A percentile compares a stretch with the other conserved stretches of the same genome.
phyloP scores from a whole-genome alignment of 2,329 filamentous ascomycete species.

The Paracamarosporium sp. region DNA sequence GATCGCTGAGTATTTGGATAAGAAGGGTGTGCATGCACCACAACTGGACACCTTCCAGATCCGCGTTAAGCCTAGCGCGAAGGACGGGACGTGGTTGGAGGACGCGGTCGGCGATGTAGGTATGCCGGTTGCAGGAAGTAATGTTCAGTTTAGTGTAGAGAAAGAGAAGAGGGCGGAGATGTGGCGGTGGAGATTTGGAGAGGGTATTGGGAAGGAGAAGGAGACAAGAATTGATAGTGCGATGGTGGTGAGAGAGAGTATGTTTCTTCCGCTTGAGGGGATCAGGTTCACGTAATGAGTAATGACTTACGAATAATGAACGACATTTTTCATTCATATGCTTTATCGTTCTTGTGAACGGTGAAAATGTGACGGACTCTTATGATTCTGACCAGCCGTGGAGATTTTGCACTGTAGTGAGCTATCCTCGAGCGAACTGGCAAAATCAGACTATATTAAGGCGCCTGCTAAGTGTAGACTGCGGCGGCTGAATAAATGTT shows the following conservation, averaged over 20 bases:
- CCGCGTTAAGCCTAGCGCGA: slow-evolving; percentile 16
- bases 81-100: slow-evolving; percentile 19
- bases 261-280: slow-evolving; percentile 7
- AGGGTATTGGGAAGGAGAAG: slow-evolving; percentile 6
- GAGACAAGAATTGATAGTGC: slow-evolving; percentile 14
- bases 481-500: too few relatives aligned
- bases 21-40: slow-evolving; percentile 19
- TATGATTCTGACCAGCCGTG: too few relatives aligned
- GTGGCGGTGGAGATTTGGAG: slow-evolving; percentile 25
- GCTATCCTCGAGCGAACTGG: too few relatives aligned
- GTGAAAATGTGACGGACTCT: too few relatives aligned
- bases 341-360: too few relatives aligned
- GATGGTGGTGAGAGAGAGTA: slow-evolving; percentile 10
- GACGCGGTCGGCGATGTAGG: slow-evolving; percentile 22
- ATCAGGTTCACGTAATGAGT: neutral
- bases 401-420: too few relatives aligned
- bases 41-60: slow-evolving; percentile 21
- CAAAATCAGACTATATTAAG: too few relatives aligned
- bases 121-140: slow-evolving; percentile 9
- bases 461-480: too few relatives aligned
- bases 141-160: slow-evolving; percentile 10
- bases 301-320: neutral
- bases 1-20: slow-evolving; percentile 26
- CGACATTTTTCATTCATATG: too few relatives aligned
- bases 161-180: slow-evolving; percentile 24